Base-by-base conservation (phyloP, 2,329 filamentous ascomycete species). In the Talaromyces sp. region DNA sequence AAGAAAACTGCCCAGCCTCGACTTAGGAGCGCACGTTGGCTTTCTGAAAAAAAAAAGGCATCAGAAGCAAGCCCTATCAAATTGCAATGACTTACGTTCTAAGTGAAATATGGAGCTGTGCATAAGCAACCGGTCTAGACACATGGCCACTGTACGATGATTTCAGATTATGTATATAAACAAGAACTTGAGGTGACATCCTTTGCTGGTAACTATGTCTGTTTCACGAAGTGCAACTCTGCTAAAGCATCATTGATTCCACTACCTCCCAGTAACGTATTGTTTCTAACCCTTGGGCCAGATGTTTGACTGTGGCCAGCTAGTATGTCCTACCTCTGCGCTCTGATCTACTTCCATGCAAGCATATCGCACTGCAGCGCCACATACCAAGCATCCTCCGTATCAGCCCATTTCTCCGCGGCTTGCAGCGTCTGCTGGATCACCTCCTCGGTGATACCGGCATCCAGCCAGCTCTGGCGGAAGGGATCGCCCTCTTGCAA, bases 351-450 rank as follows among this genome's bases (percentile, higher is more conserved):
- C n/a, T 79, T 79, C 75, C 76, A 77, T 6, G 67, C 77, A 1
- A 79, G 66, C n/a, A 77, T 72, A 64, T 79, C 76, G 17, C 66
- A 67, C 65, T 78, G 72, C 58, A 76, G 15, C 10, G 69, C 63
- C 6, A 65, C 72, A 64, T 68, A 71, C 76, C 75, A 79, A 0
- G 75, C 75, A 65, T 76, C 75, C 52, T 78, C 72, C 13, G 66
- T 71, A 51, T 73, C 69, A 0, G 67, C 73, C 75, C 76, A 78
- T 55, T 65, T 64, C 25, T 66, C 56, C n/a, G 75, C 57, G 2
- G 71, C 72, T 2, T 2, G 36, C 57, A 69, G 33, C 11, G 72
- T 71, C 67, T 76, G 61, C 57, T 71, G 62, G 28, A 78, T 73
- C 66, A 76, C 78, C 0, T 70, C 73, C 39, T 74, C 70, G 0